Base-by-base conservation (phyloP, 2,329 filamentous ascomycete species). In the Parastagonospora avenae region DNA sequence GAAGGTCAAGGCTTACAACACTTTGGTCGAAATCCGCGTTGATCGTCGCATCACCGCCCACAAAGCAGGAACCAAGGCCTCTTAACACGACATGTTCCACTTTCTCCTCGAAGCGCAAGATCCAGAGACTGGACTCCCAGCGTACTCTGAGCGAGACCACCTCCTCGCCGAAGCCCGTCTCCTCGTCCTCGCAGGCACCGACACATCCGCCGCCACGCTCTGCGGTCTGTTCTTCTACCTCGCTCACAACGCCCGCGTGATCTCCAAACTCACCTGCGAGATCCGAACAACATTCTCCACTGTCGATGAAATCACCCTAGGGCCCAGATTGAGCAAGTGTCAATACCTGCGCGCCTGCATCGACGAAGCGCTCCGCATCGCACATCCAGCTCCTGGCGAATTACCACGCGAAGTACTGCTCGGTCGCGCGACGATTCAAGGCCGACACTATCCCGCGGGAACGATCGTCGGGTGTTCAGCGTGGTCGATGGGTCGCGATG, bases 91-190 rank as follows among this genome's bases (percentile, higher is more conserved):
- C 55, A 73, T 77, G 53, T 71, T 74, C 57, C 62, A 75, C 50
- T 65, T 78, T 63, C 64, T 76, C 4, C 60, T 72, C 42, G 59
- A 70, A 35, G 70, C 74, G 48, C 68, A 72, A 56, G 68, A 80
- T 62, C 70, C 72, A 2, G 61, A 75, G 44, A 74, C 74, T 4
- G 64, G 71, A 50, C 40, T 66, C 27, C 47, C 43, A 12, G 63
- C 71, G 31, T 64, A 72, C 59, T 52, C 63, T 33, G 43, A 57
- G 48, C 57, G 64, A 33, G 74, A 77, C 38, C 54, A 79, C 8
- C 72, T 69, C 57, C 40, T n/a, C n/a, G n/a, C 54, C 4, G 59
- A 62, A 32, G 42, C 54, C 8, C 43, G 31, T 16, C 33, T 62
- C 14, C 46, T 62, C 10, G 42, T 57, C 7, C 38, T 57, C 38